phyloP scores from a whole-genome alignment of 73 alveolate genomes.

The Paramecium primaurelia region DNA sequence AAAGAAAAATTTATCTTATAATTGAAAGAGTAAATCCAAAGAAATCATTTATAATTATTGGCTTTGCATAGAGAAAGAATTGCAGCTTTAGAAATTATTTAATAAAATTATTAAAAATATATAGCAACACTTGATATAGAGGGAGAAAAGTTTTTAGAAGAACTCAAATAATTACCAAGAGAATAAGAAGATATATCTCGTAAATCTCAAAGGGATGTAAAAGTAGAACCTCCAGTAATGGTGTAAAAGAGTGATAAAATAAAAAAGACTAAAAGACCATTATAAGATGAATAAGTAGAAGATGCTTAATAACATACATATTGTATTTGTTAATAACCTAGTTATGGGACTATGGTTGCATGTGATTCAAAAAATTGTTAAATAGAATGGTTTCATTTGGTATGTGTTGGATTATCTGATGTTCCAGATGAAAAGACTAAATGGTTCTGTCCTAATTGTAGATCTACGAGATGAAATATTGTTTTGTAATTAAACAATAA shows the following conservation, averaged over 20 bases:
- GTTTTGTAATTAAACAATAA: not conserved
- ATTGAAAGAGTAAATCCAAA: not conserved
- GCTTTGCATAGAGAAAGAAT: constrained; percentile 35
- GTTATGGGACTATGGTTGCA: constrained; percentile 31
- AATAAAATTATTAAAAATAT: not conserved
- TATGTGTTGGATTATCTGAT: not conserved
- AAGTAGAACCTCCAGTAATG: not conserved
- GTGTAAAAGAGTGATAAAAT: not conserved
- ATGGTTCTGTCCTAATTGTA: constrained; percentile 23
- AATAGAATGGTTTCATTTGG: constrained; percentile 13
- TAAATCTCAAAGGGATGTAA: not conserved
- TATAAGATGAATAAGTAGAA: not conserved
- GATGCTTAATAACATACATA: not conserved
- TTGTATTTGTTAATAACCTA: constrained; percentile 10
- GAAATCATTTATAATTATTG: not conserved
- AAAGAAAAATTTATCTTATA: not conserved
- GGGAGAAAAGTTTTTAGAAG: not conserved
- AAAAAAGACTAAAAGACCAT: not conserved
- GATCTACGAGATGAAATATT: not conserved
- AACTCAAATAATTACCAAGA: not conserved
- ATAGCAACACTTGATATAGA: not conserved
- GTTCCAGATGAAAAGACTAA: not conserved
- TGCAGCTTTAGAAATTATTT: not conserved
- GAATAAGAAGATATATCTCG: constrained; percentile 23
- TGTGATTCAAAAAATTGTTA: not conserved